Base-by-base conservation (phyloP, 2,329 filamentous ascomycete species). In the Stemphylium beticola region DNA sequence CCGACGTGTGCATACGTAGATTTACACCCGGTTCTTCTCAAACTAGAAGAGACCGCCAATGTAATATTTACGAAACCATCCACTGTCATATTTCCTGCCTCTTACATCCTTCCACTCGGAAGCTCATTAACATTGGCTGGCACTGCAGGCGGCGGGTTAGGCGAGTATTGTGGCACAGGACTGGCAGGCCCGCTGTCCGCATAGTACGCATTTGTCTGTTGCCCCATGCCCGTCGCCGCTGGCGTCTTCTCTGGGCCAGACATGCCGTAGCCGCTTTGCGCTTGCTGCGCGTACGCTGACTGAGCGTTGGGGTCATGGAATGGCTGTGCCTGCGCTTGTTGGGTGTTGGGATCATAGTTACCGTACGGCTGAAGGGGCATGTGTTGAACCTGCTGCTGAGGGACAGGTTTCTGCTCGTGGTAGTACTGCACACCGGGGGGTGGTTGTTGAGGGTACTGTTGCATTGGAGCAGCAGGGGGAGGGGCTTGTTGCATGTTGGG, bases 161-260 rank as follows among this genome's bases (percentile, higher is more conserved):
- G 53, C 14, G 49, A 44, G 29, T 61, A 58, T 33, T 59, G 55
- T n/a, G 55, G 58, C 9, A 54, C 55, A 11, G 58, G 55, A 29
- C 58, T 61, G 8, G 42, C 38, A 2, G 52, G 45, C 17, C 47
- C 52, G 22, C 38, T 53, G 18, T 51, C 40, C 22, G 43, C 45
- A 46, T 58, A 53, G 22, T 61, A 53, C 4, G 48, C 18, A 31
- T 53, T 43, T 2, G 41, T 49, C 14, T 58, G 42, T 2, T 45
- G 36, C 17, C 26, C 26, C 7, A 34, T 18, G 10, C 14, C 49
- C 8, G 43, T 43, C 15, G 18, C 37, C n/a, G 44, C 51, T 6
- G 52, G 42, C 5, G 39, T 51, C 33, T 61, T 58, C 26, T 56
- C 55, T 18, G 51, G 55, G 14, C 37, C 11, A 15, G 50, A 39